Conservation (phyloP, 805 yeast genomes). For the Candida pseudofarinosa region DNA sequence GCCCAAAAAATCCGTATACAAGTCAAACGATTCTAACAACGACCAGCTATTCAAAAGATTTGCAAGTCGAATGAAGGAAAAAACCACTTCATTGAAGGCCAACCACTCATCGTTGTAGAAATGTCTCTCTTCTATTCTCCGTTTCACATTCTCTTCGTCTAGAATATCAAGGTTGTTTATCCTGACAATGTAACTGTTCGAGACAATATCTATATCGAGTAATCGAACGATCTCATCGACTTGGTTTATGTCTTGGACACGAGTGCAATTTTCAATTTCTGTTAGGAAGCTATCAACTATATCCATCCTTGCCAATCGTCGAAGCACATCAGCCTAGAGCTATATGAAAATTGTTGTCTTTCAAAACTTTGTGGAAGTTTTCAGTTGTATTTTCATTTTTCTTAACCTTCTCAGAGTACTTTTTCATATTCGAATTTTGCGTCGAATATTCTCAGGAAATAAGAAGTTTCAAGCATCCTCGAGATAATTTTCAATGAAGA, state of each 20-base stretch:
- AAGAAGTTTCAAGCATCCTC: too few relatives aligned
- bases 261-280: conserved; percentile 28
- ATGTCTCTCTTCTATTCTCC: conserved; percentile 17
- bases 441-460: too few relatives aligned
- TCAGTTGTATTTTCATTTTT: too few relatives aligned
- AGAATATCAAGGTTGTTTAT: conserved; percentile 18
- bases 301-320: too few relatives aligned
- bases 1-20: conserved; percentile 44
- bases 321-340: too few relatives aligned
- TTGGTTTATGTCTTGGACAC: conserved; percentile 17
- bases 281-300: conserved; percentile 17
- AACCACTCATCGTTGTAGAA: conserved; percentile 36
- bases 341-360: too few relatives aligned
- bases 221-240: conserved; percentile 15
- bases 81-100: conserved; percentile 43
- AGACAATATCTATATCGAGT: conserved; percentile 21
- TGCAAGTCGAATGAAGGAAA: conserved; percentile 45
- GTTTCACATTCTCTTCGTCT: conserved; percentile 12
- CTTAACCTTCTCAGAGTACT: too few relatives aligned
- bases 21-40: conserved; percentile 49
- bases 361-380: too few relatives aligned
- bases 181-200: conserved; percentile 22
- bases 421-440: too few relatives aligned
- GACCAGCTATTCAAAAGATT: conserved; percentile 54
- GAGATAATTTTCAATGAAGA: too few relatives aligned